phyloP scores from a whole-genome alignment of 768 basidiomycete species.

The Postia placenta region DNA sequence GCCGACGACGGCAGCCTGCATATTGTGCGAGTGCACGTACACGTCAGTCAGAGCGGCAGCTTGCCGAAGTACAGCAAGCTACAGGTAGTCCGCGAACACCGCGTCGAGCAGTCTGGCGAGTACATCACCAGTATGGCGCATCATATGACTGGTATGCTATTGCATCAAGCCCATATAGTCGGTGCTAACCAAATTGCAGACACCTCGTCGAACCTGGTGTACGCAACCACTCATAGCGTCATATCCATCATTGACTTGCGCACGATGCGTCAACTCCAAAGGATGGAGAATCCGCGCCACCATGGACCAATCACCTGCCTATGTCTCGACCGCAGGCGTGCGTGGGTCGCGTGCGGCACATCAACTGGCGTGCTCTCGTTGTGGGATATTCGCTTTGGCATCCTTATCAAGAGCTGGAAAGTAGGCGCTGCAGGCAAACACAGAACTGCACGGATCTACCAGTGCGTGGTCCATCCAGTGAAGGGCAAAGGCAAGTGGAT shows the following conservation, averaged over 20 bases:
- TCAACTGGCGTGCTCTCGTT: slow-evolving; percentile 78
- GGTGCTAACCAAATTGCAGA: slow-evolving; percentile 34
- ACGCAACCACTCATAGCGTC: slow-evolving; percentile 75
- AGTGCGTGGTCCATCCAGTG: slow-evolving; percentile 77
- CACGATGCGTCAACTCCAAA: slow-evolving; percentile 71
- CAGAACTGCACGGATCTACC: slow-evolving; percentile 55
- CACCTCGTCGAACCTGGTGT: slow-evolving; percentile 73
- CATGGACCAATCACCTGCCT: slow-evolving; percentile 82
- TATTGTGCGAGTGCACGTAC: slow-evolving; percentile 68
- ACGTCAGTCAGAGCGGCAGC: slow-evolving; percentile 51
- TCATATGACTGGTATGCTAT: slow-evolving; percentile 58
- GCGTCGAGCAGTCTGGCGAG: slow-evolving; percentile 65
- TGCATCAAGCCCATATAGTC: not conserved
- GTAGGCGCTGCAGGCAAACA: slow-evolving; percentile 52
- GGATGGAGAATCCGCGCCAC: slow-evolving; percentile 80
- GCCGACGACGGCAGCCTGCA: slow-evolving; percentile 81
- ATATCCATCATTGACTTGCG: slow-evolving; percentile 79
- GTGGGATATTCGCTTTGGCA: slow-evolving; percentile 94
- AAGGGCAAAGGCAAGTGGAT: slow-evolving; percentile 89
- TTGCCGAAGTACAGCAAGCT: slow-evolving; percentile 82
- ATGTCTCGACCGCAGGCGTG: slow-evolving; percentile 76
- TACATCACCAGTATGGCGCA: slow-evolving; percentile 83
- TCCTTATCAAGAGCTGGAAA: slow-evolving; percentile 85
- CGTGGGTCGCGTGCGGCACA: slow-evolving; percentile 90
- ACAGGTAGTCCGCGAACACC: slow-evolving; percentile 76